A percentile compares a stretch with the other conserved stretches of the same genome.
Conservation (phyloP, 441 rosid species). For the Syzygium malaccense region DNA sequence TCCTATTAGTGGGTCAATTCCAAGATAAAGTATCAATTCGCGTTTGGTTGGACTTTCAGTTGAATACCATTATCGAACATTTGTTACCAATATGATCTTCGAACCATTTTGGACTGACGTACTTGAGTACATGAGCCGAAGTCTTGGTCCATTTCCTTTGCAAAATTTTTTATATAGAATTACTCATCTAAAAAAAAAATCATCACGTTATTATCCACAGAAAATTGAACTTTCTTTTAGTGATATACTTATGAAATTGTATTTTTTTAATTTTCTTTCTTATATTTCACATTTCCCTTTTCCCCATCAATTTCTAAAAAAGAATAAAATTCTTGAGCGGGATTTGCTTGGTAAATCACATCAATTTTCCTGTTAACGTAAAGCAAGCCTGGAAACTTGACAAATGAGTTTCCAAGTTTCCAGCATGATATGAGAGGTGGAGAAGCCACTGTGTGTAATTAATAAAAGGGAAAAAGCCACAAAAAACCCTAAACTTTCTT, state of each 20-base stretch:
- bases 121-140: neutral
- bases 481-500: no score
- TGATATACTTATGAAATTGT: no score
- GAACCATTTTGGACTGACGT: no score
- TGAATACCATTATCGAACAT: no score
- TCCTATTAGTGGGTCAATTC: no score
- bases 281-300: neutral
- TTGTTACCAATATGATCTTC: no score
- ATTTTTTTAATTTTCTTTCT: no score
- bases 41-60: no score
- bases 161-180: neutral
- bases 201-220: neutral
- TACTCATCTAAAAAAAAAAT: neutral
- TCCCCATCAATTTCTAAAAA: neutral
- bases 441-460: neutral
- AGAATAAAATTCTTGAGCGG: neutral
- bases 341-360: neutral
- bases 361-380: neutral
- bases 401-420: neutral
- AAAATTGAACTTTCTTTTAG: neutral
- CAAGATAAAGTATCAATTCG: no score
- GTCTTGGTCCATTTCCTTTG: neutral
- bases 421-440: neutral
- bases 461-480: no score
- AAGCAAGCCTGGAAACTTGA: neutral